Percentiles rank a stretch among this genome's conserved stretches.
Conservation (phyloP, 2,329 filamentous ascomycete genomes). For the Pseudopyricularia cyperi region DNA sequence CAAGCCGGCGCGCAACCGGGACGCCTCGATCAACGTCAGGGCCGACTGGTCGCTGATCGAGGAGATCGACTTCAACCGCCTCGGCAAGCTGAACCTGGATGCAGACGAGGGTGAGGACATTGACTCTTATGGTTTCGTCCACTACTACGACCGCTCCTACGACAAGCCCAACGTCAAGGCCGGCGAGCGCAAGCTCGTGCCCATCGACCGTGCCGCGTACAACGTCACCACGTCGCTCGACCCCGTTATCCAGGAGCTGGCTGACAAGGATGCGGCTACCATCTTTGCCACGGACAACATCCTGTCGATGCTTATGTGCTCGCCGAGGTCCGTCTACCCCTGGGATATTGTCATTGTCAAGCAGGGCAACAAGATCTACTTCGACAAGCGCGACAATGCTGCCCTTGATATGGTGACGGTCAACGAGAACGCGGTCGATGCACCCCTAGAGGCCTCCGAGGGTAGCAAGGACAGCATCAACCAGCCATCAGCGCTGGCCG, state of each 20-base stretch:
- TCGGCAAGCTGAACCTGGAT: conserved; percentile 91
- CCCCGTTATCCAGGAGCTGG: conserved; percentile 90
- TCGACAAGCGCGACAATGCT: conserved; percentile 95
- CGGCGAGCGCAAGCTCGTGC: conserved; percentile 72
- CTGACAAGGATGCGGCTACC: conserved; percentile 89
- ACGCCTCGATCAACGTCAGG: conserved; percentile 92
- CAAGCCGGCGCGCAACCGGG: conserved; percentile 91
- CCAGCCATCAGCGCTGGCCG: conserved; percentile 80
- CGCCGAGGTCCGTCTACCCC: conserved; percentile 89
- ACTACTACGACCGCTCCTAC: conserved; percentile 94
- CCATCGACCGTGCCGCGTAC: conserved; percentile 89
- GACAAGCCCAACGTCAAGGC: conserved; percentile 90
- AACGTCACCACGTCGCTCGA: conserved; percentile 96
- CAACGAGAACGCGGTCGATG: conserved; percentile 96
- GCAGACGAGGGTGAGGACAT: conserved; percentile 90
- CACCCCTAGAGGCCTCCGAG: conserved; percentile 81
- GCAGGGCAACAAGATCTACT: conserved; percentile 92
- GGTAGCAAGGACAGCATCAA: conserved; percentile 92
- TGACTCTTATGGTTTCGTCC: conserved; percentile 90
- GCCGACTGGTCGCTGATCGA: conserved; percentile 91
- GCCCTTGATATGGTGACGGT: conserved; percentile 95
- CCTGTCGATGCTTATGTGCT: conserved; percentile 98
- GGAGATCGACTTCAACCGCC: conserved; percentile 95
- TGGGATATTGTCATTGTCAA: conserved; percentile 95
- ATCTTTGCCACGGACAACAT: conserved; percentile 97